Evolutionary conservation across 1,139 yeast genomes (phyloP), one percentile per base, ranked within the genome.

Genomic region (Lodderomyces parapsilosis): DNA sequence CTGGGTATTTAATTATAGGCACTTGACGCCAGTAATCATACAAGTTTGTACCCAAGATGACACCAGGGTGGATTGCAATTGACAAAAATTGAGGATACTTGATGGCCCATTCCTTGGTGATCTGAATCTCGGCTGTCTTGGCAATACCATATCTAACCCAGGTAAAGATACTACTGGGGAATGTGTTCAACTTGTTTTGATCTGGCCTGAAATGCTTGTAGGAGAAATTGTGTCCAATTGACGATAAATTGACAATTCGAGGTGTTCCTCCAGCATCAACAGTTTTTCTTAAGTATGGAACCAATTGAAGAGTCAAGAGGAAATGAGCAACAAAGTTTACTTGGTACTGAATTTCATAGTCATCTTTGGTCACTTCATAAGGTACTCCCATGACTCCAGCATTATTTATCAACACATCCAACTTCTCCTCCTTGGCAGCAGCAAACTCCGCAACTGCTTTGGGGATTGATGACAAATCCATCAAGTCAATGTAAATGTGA

Each of bases 301-400:
- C 41, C 35, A 70, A 52, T 41, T 53, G 53, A 15, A 63, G 52
- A 1, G 71, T 63, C 47, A 71, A 60, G 37, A 71, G 55, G 23
- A 66, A 49, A 42, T 68, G 76, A 23, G 66, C 54, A 14, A 65
- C 64, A 39, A 58, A 62, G 47, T 71, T 71, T 18, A 68, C 74
- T 53, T 71, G 76, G 54, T 66, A 70, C 52, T 71, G 76, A 36
- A 69, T 53, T 47, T 71, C 77, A 50, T 59, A 62, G 20, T 61
- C 66, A 48, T 71, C 76, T 42, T 60, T 58, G 11, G 76, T 66
- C 30, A 54, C 46, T 40, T 63, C 62, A 46, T 51, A 65, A 0
- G 75, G 74, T 6, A 62, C 59, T 0, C 60, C 75, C 75, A 71
- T 67, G 13, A 71, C 44, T 1, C 77, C 77, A 3, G 76, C 77